These are phyloP conservation scores for Pestalotiopsis sp. DNA, from an alignment of 2,329 filamentous ascomycete genomes.

Conservation along the genomic window DNA sequence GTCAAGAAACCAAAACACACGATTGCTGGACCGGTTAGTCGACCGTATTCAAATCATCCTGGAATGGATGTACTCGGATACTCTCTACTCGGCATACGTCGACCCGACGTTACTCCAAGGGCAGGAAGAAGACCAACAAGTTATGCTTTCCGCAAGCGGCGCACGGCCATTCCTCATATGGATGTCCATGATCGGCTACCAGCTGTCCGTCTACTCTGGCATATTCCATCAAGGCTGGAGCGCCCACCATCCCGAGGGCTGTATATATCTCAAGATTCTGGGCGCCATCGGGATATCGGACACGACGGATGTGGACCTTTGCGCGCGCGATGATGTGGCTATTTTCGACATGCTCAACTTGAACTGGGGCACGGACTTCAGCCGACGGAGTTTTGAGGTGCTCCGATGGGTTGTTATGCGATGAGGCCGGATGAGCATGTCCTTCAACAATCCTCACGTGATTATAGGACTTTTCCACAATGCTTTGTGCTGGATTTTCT, in stretches of 20 bases:
- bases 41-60: neutral
- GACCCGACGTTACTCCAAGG: neutral
- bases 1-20: neutral
- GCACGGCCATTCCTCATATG: constrained; percentile 1
- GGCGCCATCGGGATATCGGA: neutral
- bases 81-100: neutral
- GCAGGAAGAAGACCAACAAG: neutral
- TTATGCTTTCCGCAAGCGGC: neutral
- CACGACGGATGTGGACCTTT: neutral
- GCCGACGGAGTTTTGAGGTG: neutral
- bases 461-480: neutral
- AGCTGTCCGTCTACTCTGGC: neutral
- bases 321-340: neutral
- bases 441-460: no score
- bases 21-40: neutral
- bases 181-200: constrained; percentile 1
- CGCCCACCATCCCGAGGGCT: neutral
- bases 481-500: no score
- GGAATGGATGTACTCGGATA: neutral
- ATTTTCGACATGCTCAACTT: constrained; percentile 3
- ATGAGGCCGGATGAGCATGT: neutral
- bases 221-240: neutral
- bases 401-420: neutral
- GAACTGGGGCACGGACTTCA: neutral
- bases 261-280: neutral